Base-by-base conservation (phyloP, 2,329 filamentous ascomycete species). In the Diaporthe aspalathi region DNA sequence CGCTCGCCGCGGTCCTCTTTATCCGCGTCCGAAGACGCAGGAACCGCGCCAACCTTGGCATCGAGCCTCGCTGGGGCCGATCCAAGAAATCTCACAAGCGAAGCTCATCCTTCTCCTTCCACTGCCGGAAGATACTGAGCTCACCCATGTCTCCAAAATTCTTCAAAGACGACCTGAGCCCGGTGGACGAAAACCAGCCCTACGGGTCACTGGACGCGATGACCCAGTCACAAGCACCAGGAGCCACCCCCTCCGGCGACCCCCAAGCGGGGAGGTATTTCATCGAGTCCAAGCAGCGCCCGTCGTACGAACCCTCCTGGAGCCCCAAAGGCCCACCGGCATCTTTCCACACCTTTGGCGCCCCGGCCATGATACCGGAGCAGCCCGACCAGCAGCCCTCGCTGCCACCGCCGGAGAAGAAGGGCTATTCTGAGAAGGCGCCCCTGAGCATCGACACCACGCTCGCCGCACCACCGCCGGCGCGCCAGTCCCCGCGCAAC, bases 91-190 rank as follows among this genome's bases (percentile, higher is more conserved):
- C 67, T 14, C 78, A 80, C 72, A 81, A 80, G 17, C 81, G 80
- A n/a, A 76, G 77, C 17, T 87, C 86, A 0, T 82, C 84, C 5
- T 80, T 88, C 35, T 87, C 84, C 1, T 88, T 88, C 78, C 83
- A 83, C 40, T 88, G 87, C 78, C 84, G 86, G 70, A 83, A 85
- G 0, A 83, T 82, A 67, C 76, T 85, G 29, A 22, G 65, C 6
- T 81, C 81, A 11, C 81, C 82, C 1, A 77, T 80, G 20, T 82
- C 81, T 0, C 81, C 83, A 0, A 76, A 77, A 47, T 82, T 83
- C 75, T 81, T 81, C 75, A 76, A 76, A 5, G 72, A 73, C 17
- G 67, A 68, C 5, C 29, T 65, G 17, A 38, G 56, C 1, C 68
- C 69, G 1, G 65, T 71, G 43, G 32, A 68, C 22, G 71, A 73